Conservation (phyloP, 1,284 basidiomycete genomes). For the Fomitopsis pinicola region DNA sequence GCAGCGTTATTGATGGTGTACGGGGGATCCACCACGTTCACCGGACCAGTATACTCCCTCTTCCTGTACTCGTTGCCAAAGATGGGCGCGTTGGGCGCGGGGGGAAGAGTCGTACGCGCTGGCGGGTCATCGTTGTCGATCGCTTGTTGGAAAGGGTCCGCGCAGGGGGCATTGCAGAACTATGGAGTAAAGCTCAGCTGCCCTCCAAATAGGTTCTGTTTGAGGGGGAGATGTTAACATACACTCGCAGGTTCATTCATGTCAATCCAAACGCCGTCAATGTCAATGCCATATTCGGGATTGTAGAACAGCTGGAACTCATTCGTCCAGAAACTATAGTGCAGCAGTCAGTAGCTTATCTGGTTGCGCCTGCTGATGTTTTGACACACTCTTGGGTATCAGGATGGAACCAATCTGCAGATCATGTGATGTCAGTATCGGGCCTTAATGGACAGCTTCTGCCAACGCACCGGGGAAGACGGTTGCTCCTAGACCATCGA, state of each 20-base stretch:
- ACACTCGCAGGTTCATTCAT: slow-evolving; percentile 72
- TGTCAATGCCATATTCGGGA: slow-evolving; percentile 51
- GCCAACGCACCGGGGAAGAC: slow-evolving; percentile 49
- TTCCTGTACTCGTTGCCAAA: slow-evolving; percentile 31
- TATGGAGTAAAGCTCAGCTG: slow-evolving; percentile 15
- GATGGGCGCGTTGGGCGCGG: slow-evolving; percentile 48
- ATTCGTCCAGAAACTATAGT: slow-evolving; percentile 53
- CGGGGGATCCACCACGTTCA: slow-evolving; percentile 44
- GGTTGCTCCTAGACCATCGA: slow-evolving; percentile 40
- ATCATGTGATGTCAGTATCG: background rate
- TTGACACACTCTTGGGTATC: slow-evolving; percentile 41
- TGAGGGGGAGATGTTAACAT: slow-evolving; percentile 1
- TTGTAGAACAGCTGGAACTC: slow-evolving; percentile 62
- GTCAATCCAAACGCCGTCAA: slow-evolving; percentile 70
- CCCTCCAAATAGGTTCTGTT: too few species aligned
- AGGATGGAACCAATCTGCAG: slow-evolving; percentile 64
- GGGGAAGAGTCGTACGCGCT: slow-evolving; percentile 41
- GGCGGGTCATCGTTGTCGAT: slow-evolving; percentile 48
- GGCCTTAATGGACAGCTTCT: background rate
- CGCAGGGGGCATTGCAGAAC: slow-evolving; percentile 60
- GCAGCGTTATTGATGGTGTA: slow-evolving; percentile 58
- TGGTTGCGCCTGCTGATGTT: background rate
- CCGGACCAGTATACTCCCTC: slow-evolving; percentile 27
- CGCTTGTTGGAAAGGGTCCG: slow-evolving; percentile 54
- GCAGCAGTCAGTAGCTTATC: background rate